Evolutionary conservation across 163 green algal genomes (phyloP), one percentile per base, ranked within the genome.

Genomic region (Prototheca cutis): DNA sequence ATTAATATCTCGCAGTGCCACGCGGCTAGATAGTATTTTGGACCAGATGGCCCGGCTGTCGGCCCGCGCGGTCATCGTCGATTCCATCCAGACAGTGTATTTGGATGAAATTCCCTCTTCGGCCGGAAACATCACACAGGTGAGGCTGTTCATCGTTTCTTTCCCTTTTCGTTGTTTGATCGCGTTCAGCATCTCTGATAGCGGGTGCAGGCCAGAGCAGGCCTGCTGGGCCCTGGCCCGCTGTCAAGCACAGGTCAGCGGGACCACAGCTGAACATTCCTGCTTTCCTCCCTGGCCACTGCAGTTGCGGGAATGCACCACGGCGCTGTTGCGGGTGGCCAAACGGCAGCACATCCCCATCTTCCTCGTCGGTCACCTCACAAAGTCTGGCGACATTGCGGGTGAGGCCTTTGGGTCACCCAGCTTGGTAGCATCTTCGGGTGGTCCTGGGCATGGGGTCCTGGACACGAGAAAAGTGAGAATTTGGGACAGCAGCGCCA

Each of bases 1-100:
- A n/a, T n/a, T n/a, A n/a, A n/a, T n/a, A n/a, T n/a, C 49, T 13
- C 39, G 40, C 33, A 56, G 34, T 17, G 59, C 59, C 36, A 78
- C 62, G 0, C 58, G 69, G 3, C 36, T 75, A 31, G 71, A 85
- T 42, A 61, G 69, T 29, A 59, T 82, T 0, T 47, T 84, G 57
- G 66, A 76, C 8, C 55, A 58, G 24, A 74, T 89, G 18, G 61
- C 69, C 1, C 25, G 42, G 21, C 32, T 84, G 53, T 67, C 61
- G 18, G 80, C 84, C 3, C 49, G 49, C 2, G 84, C 77, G 5
- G 58, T 95, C 6, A 72, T 98, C 13, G 63, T 98, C 6, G 92
- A 98, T 75, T 91, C 76, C 40, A 95, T 98, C 48, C 88, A 98
- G 70, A 97, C 92, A 0, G 84, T 98, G 17, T 93, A 90, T 55